Evolutionary conservation across 1,139 yeast genomes (phyloP).

Genomic region (Debaryomycetaceae sp.): DNA sequence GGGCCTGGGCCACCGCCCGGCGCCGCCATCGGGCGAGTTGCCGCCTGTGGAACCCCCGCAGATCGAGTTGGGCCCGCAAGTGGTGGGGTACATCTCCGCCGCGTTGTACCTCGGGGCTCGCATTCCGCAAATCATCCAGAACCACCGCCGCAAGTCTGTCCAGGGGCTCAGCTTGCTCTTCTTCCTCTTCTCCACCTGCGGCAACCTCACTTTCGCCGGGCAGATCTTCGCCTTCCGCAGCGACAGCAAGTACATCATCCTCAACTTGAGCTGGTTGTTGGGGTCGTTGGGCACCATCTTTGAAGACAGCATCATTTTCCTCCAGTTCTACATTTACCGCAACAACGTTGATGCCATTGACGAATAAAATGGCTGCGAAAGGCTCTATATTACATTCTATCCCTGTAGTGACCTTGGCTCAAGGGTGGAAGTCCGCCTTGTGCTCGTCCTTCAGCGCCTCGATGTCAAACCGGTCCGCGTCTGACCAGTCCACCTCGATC

Average conservation of each 20-base stretch:
- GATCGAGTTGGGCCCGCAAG: conserved; percentile 56
- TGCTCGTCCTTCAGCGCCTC: conserved; percentile 25
- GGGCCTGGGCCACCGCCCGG: conserved; percentile 11
- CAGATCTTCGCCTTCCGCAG: conserved; percentile 66
- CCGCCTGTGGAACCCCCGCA: conserved; percentile 14
- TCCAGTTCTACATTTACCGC: conserved; percentile 60
- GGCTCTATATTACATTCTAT: background rate
- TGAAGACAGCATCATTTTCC: conserved; percentile 60
- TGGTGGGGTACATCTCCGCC: conserved; percentile 72
- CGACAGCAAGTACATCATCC: conserved; percentile 54
- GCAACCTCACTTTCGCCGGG: conserved; percentile 72
- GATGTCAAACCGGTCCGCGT: conserved; percentile 46
- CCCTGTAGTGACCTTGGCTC: conserved; percentile 7
- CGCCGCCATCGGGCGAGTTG: conserved; percentile 13
- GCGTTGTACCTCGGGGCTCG: conserved; percentile 69
- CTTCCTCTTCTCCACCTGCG: conserved; percentile 70
- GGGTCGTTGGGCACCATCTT: conserved; percentile 73
- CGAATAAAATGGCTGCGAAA: conserved; percentile 1
- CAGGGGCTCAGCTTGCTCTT: conserved; percentile 72
- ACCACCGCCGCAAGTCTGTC: conserved; percentile 63
- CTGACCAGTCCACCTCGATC: conserved; percentile 65
- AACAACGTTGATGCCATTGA: conserved; percentile 13
- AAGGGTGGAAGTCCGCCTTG: conserved; percentile 43
- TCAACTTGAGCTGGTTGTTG: conserved; percentile 69
- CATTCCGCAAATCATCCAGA: conserved; percentile 74